Base-by-base conservation (phyloP, 768 basidiomycete species). In the Cyathus striatus region DNA sequence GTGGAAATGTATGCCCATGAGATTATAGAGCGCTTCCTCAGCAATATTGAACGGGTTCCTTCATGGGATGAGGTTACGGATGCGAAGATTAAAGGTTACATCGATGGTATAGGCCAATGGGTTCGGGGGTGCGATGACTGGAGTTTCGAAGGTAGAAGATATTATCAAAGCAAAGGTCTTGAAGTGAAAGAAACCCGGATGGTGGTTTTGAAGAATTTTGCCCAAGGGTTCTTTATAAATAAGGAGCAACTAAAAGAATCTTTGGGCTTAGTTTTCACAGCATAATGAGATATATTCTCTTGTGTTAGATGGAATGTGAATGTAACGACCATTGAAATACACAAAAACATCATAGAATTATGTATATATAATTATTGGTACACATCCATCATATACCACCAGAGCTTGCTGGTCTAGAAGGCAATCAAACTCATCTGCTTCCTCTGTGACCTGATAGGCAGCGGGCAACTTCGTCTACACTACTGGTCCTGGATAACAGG, bases 101-200 rank as follows among this genome's bases (percentile, higher is more conserved):
- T 72, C 27, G 53, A 60, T 25, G 73, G 73, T 0, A 51, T 77
- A 39, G 73, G 64, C 40, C 63, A 70, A 38, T 76, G 73, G 73
- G 61, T 72, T 1, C 59, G 67, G 6, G 75, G 65, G 4, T 63
- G 63, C 43, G 54, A 73, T 5, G 61, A 57, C 13, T 78, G 76
- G 76, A 51, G 63, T 38, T 78, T 77, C 44, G 69, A 73, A 46
- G 65, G 64, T n/a, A 59, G 59, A 36, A 60, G 72, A 22, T 73
- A 74, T 54, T 73, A 73, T 45, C 52, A 52, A 18, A 46, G 45
- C 24, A 43, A 48, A 20, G 57, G 57, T 9, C 40, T 41, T 24
- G 42, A 51, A 17, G 41, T 60, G 21, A 53, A 57, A 49, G 41
- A 44, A 25, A 50, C 44, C 7, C 43, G 57, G 14, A 41, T 43